Percentiles rank a stretch among this genome's conserved stretches.
These are phyloP conservation scores for Tetrahymena thermophila DNA, from an alignment of 73 alveolate genomes.

Conservation along the genomic window DNA sequence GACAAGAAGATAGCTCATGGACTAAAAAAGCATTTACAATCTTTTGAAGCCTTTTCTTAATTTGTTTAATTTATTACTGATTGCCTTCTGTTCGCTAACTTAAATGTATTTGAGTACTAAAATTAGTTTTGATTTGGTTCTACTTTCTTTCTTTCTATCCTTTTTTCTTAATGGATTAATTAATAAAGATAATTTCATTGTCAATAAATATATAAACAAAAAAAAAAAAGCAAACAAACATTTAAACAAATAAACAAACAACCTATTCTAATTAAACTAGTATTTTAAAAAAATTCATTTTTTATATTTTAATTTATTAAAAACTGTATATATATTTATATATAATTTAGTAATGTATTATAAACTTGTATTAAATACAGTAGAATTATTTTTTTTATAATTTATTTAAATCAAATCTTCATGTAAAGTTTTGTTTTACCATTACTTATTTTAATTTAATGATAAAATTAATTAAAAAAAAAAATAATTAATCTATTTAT, in stretches of 20 bases:
- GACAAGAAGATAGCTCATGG: not conserved
- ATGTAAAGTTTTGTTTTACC: not conserved
- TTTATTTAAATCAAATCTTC: not conserved
- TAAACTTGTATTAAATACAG: too few species aligned
- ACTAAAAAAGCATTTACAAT: not conserved
- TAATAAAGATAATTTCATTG: not conserved
- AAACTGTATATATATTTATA: too few species aligned
- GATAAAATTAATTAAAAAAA: not conserved
- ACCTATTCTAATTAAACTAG: not conserved
- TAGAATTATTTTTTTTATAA: too few species aligned
- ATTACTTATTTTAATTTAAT: not conserved
- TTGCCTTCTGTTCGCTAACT: not conserved
- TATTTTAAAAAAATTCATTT: too few species aligned
- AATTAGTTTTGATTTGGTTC: not conserved
- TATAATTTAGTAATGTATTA: too few species aligned
- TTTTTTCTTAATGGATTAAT: too few species aligned
- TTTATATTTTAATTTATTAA: too few species aligned
- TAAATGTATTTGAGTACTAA: not conserved
- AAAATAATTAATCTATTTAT: not conserved
- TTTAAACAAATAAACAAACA: not conserved
- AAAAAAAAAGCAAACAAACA: not conserved
- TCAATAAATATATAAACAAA: not conserved
- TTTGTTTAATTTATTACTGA: not conserved
- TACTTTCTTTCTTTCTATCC: not conserved
- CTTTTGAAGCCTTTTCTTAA: not conserved